Evolutionary conservation across 441 rosid species (phyloP), one percentile per base, ranked within the genome.

Genomic region (Croton setiger): DNA sequence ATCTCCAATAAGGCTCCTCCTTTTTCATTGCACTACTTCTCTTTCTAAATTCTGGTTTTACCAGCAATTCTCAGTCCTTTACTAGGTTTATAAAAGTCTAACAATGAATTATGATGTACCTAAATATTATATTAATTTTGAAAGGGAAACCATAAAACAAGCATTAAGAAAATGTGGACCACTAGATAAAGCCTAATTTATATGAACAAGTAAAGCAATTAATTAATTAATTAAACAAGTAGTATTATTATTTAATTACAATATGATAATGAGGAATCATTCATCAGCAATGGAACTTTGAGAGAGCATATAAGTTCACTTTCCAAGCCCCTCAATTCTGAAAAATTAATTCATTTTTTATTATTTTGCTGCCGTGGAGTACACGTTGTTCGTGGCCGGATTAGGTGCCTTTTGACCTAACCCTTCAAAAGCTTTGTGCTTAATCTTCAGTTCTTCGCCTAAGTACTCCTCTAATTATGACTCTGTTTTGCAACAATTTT

Each of bases 141-240:
- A 84, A 83, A 83, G 75, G 88, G 89, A 83, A 83, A 84, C 90
- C 79, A 69, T 51, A 79, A 72, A 85, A 75, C 82, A 47, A 70
- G 81, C 86, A 86, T 87, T 81, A 83, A 84, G 78, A 66, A 81
- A 84, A 80, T 77, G 79, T 75, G 82, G 90, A 79, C 90, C 87
- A 79, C 88, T 58, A 66, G 75, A 81, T 84, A 86, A 84, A 82
- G 81, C 78, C 73, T 80, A 73, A 75, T 60, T 75, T 49, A 64
- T 62, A 66, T 73, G 41, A 71, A 60, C n/a, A 70, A 71, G 48
- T 31, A 77, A 75, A 63, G 54, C 52, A 52, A 31, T 12, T 14
- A 18, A 27, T 10, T 8, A 21, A 21, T 8, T 20, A n/a, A n/a
- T n/a, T n/a, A n/a, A 21, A 7, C 20, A 53, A 72, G 68, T 72